Conservation (phyloP, 768 basidiomycete species). For the Leccinum fibrillosum region DNA sequence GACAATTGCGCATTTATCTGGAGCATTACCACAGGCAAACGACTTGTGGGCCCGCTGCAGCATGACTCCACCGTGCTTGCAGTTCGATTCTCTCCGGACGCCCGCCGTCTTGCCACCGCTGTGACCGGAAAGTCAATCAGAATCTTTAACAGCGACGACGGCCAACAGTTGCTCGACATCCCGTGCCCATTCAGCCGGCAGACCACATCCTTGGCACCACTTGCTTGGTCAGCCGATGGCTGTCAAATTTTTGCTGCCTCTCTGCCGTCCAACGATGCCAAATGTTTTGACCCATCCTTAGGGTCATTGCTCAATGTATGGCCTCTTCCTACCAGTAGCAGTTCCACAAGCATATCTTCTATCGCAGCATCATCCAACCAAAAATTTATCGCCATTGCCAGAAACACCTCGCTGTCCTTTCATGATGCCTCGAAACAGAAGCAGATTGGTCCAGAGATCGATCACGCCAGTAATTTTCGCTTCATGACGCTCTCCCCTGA, state of each 20-base stretch:
- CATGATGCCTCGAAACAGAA: background rate
- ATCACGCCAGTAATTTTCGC: too few relatives aligned
- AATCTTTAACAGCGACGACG: too few relatives aligned
- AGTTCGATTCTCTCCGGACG: background rate
- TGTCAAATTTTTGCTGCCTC: background rate
- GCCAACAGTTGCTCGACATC: too few relatives aligned
- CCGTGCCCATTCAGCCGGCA: too few relatives aligned
- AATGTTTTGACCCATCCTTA: background rate
- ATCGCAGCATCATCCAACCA: background rate
- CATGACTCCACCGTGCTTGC: background rate
- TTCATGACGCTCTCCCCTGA: too few relatives aligned
- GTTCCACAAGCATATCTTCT: background rate
- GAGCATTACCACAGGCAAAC: too few relatives aligned
- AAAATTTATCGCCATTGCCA: background rate
- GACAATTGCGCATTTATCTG: too few relatives aligned
- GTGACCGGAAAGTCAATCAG: background rate
- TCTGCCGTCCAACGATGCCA: background rate
- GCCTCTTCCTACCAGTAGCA: background rate
- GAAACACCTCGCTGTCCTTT: background rate
- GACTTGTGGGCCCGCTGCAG: background rate
- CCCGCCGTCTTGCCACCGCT: background rate
- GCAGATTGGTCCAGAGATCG: background rate
- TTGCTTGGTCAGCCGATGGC: background rate
- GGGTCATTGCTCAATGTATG: background rate
- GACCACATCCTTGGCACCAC: too few relatives aligned